Evolutionary conservation across 371 early-diverging fungal species (phyloP), one percentile per base, ranked within the genome.

Genomic region (Coemansia sp.): DNA sequence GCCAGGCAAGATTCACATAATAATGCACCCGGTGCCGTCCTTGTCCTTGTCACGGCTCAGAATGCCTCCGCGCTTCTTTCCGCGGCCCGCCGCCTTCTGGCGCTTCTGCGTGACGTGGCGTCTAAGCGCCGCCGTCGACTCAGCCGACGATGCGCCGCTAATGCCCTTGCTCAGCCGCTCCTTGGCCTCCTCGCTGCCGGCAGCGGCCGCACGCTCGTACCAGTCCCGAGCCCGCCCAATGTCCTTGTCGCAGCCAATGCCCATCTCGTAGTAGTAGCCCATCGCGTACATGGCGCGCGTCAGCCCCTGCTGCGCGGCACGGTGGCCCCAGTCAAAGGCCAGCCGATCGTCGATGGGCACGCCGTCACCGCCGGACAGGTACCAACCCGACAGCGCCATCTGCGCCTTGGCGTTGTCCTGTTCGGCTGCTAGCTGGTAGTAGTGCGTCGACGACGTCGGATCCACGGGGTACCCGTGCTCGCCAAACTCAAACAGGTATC

Each of bases 361-460:
- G 42, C 82, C 81, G n/a, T 90, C 90, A 9, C 81, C 77, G 20
- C 98, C 99, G 1, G 93, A 91, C n/a, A 98, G 77, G 68, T 95
- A 97, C 97, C 97, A 98, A 3, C 94, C 94, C 20, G 93, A 88
- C 34, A 99, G 81, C 2, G 94, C 94, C 77, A 97, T 88, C 79
- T 94, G 90, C 26, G 97, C 93, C 52, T 95, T 94, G 4, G 91
- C 87, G 62, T 97, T 88, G 35, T 90, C 91, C 53, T 90, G 89
- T 53, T 91, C 86, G 2, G 97, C 95, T 0, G 98, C 97, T 14
- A 86, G 80, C 56, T 83, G 82, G 70, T 94, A 94, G 68, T 77
- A 80, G 51, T 68, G 63, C 14, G 65, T 65, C 42, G 74, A 72
- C n/a, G 58, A 35, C 14, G 16, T 35, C 38, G 80, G 80, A 34